phyloP scores from a whole-genome alignment of 306 rosid species.

The Notholithocarpus densiflorus region DNA sequence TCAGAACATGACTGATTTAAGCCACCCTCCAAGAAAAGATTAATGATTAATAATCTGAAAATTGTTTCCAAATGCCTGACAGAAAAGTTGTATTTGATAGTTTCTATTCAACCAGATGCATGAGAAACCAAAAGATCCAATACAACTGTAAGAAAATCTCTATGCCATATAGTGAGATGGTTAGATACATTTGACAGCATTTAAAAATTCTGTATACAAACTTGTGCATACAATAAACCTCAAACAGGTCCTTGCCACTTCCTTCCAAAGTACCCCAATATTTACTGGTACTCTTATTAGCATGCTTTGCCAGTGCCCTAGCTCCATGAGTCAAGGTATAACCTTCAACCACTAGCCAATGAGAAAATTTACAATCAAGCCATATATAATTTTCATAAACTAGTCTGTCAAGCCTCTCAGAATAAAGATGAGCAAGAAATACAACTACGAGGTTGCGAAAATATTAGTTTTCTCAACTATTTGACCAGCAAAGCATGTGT shows the following conservation, averaged over 20 bases:
- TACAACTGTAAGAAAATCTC: background rate
- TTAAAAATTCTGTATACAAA: background rate
- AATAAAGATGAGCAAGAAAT: background rate
- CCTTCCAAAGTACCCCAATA: conserved; percentile 65
- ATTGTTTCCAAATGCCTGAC: background rate
- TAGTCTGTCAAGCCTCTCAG: background rate
- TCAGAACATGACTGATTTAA: too few relatives aligned
- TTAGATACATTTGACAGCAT: background rate
- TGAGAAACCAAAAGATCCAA: background rate
- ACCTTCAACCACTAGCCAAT: conserved; percentile 33
- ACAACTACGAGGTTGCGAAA: background rate
- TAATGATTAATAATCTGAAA: background rate
- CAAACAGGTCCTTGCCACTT: conserved; percentile 43
- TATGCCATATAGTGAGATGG: background rate
- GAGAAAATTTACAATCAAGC: conserved; percentile 10
- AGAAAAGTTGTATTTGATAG: background rate
- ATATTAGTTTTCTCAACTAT: background rate
- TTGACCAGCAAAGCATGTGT: conserved; percentile 1
- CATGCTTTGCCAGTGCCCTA: conserved; percentile 72
- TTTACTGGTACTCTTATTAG: conserved; percentile 49
- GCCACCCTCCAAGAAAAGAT: background rate
- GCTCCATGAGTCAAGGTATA: conserved; percentile 65
- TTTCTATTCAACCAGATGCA: background rate
- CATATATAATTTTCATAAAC: background rate
- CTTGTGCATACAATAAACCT: background rate